phyloP scores from a whole-genome alignment of 148 eudicot species.

The Vaccinium corymbosum region DNA sequence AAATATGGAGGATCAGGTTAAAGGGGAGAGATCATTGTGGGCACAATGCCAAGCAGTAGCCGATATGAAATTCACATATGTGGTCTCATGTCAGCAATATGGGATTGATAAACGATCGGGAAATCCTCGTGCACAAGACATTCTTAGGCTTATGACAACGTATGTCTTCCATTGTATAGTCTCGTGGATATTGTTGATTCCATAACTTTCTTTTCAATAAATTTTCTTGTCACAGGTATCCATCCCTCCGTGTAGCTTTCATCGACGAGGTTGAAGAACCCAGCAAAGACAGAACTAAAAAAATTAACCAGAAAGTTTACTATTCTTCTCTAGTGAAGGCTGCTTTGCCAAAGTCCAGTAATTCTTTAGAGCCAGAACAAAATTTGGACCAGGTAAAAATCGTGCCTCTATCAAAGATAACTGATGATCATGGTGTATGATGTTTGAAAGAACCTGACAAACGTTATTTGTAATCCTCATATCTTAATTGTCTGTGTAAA shows the following conservation, averaged over 20 bases:
- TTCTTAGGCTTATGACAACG: conserved; percentile 83
- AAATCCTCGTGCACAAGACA: conserved; percentile 82
- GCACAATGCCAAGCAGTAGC: conserved; percentile 96
- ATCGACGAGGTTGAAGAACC: conserved; percentile 96
- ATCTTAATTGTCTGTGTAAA: not conserved
- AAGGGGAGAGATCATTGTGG: conserved; percentile 73
- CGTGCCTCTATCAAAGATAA: not conserved
- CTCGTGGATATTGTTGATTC: not conserved
- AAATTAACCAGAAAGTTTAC: conserved; percentile 61
- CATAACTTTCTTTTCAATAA: not conserved
- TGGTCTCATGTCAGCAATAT: conserved; percentile 93
- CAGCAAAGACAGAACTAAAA: conserved; percentile 55
- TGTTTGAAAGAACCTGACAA: not conserved
- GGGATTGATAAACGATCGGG: conserved; percentile 85
- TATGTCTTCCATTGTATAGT: conserved; percentile 24
- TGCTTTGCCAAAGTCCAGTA: conserved; percentile 73
- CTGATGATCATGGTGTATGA: not conserved
- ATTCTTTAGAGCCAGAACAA: conserved; percentile 71
- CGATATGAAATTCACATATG: conserved; percentile 96
- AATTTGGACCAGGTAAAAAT: conserved; percentile 70
- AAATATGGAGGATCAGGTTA: conserved; percentile 68
- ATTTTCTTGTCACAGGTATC: conserved; percentile 51
- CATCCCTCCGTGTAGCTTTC: conserved; percentile 97
- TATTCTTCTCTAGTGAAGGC: conserved; percentile 92
- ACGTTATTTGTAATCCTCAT: not conserved